phyloP scores from a whole-genome alignment of 768 basidiomycete genomes.

The Lactifluus echinatus region DNA sequence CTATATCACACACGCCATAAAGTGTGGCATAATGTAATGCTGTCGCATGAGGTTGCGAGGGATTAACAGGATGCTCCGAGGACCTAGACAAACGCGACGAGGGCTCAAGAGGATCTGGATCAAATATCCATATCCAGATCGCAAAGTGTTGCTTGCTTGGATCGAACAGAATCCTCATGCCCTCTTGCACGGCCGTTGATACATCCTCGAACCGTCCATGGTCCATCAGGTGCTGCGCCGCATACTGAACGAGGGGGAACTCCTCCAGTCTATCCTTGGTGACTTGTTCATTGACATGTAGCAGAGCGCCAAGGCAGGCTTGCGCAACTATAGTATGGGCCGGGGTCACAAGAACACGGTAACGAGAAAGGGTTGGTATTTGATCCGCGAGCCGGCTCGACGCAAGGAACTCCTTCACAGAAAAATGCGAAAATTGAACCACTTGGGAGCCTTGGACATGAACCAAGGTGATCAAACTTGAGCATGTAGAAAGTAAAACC shows the following conservation, averaged over 20 bases:
- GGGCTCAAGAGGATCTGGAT: neutral
- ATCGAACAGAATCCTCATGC: neutral
- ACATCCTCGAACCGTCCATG: neutral
- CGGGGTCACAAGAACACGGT: neutral
- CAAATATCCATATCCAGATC: neutral
- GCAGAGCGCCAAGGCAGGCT: neutral
- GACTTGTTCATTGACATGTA: neutral
- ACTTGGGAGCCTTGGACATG: neutral
- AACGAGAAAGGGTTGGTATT: neutral
- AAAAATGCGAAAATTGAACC: neutral
- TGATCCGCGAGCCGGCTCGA: neutral
- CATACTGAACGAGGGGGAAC: neutral
- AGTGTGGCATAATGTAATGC: neutral
- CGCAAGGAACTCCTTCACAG: neutral
- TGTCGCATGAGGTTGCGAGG: neutral
- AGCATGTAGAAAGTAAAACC: neutral
- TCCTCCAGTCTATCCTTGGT: neutral
- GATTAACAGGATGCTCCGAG: neutral
- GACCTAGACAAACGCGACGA: no score
- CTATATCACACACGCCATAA: neutral
- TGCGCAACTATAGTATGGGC: neutral
- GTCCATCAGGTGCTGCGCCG: neutral
- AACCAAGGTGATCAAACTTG: neutral
- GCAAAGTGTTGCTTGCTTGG: neutral
- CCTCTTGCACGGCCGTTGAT: neutral